Evolutionary conservation across 495 filamentous ascomycete genomes (phyloP).

Genomic region (Cercophora scortea): DNA sequence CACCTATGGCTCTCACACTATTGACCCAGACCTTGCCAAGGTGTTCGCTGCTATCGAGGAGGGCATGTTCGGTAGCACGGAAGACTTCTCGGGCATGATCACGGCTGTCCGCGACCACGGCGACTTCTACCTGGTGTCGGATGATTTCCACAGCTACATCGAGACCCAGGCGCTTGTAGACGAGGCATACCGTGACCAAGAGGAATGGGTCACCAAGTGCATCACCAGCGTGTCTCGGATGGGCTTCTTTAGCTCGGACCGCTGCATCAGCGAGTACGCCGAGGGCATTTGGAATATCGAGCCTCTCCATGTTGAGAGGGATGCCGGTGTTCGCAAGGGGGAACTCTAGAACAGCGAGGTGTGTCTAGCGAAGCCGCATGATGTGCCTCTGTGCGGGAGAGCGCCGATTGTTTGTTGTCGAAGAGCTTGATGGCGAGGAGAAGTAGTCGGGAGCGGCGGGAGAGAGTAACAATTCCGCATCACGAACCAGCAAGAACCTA

Average conservation of each 20-base stretch:
- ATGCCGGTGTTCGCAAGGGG: not conserved
- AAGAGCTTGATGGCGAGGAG: too few relatives aligned
- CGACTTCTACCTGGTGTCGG: constrained; percentile 94
- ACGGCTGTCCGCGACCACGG: constrained; percentile 82
- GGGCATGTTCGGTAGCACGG: constrained; percentile 68
- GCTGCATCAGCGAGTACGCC: constrained; percentile 98
- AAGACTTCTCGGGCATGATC: constrained; percentile 70
- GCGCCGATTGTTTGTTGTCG: too few relatives aligned
- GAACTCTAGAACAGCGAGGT: not conserved
- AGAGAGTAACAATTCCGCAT: too few relatives aligned
- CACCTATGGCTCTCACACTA: constrained; percentile 65
- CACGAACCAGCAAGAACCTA: too few relatives aligned
- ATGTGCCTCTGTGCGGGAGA: too few relatives aligned
- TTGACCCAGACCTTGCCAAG: constrained; percentile 65
- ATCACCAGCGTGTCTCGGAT: constrained; percentile 81
- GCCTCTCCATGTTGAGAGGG: constrained; percentile 45
- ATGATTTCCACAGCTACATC: constrained; percentile 92
- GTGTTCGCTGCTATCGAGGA: constrained; percentile 79
- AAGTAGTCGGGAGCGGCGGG: too few relatives aligned
- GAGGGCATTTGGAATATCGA: constrained; percentile 96
- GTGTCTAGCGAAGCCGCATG: too few relatives aligned
- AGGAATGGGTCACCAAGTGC: constrained; percentile 83
- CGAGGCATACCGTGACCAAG: constrained; percentile 80
- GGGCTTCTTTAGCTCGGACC: constrained; percentile 94
- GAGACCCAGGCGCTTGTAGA: constrained; percentile 86